Evolutionary conservation across 306 rosid genomes (phyloP), one percentile per base, ranked within the genome.

Genomic region (Lablab purpureus): DNA sequence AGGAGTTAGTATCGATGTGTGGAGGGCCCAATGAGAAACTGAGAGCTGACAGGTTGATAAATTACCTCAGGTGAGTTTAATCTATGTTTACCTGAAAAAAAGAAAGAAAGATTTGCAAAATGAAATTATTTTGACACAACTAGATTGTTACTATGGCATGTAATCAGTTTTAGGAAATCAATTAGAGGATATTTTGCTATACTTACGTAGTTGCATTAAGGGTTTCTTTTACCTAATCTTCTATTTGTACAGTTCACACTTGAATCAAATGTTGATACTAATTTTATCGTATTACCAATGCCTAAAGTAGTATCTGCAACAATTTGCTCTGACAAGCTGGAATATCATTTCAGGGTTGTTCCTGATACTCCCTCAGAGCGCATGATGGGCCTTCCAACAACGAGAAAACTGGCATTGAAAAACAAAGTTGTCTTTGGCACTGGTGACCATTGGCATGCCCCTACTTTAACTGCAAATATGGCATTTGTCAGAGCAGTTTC

Each of bases 391-490:
- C 91, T 95, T 54, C 98, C 96, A 21, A 90, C 97, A 30, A 92
- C 97, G 15, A 88, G 99, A 76, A 95, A 92, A 87, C 80, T 92
- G 78, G 98, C 92, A 43, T 34, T 91, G 86, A 95, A 95, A 89
- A 91, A 90, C 91, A 92, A 95, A 89, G 49, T 92, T 78, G 90
- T 85, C 67, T 95, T 92, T 81, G 99, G 98, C 73, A 95, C 99
- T 0, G 98, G 99, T 47, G 99, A 92, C 86, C 68, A 77, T 77
- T 95, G 95, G 91, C 87, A 60, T 58, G 95, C 97, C 80, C 95
- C 97, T 21, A 92, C 98, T 79, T 80, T 91, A 66, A 91, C 97
- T 13, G 99, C 99, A 30, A 95, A 95, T 82, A 92, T 95, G 98
- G 94, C 94, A 19, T 95, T 92, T 76, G 97, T 85, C 55, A 84